Evolutionary conservation across 73 alveolate species (phyloP).

Genomic region (Uronychia binucleata): DNA sequence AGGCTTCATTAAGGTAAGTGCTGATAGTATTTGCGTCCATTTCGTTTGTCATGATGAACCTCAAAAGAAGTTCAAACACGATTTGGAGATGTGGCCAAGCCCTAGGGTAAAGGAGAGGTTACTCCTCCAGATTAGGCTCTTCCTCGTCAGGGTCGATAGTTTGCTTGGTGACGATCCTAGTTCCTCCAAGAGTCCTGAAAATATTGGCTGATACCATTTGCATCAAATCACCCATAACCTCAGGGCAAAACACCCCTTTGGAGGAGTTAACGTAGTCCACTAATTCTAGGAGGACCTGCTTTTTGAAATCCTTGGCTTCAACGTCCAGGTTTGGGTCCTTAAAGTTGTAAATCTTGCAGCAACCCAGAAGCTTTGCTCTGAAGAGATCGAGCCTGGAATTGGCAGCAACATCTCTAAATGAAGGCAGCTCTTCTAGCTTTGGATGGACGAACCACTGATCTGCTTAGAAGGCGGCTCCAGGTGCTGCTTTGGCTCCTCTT

Average conservation of each 20-base stretch:
- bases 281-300: slow-evolving; percentile 42
- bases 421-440: background rate
- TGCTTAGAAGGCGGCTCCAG: background rate
- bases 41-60: slow-evolving; percentile 67
- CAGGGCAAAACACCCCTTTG: slow-evolving; percentile 5
- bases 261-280: slow-evolving; percentile 46
- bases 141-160: slow-evolving; percentile 68
- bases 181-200: slow-evolving; percentile 63
- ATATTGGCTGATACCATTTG: slow-evolving; percentile 61
- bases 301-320: slow-evolving; percentile 42
- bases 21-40: slow-evolving; percentile 48
- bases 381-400: slow-evolving; percentile 13
- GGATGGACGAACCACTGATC: background rate
- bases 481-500: background rate
- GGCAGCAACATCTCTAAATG: background rate
- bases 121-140: slow-evolving; percentile 69
- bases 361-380: slow-evolving; percentile 24
- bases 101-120: background rate
- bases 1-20: slow-evolving; percentile 34
- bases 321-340: slow-evolving; percentile 38
- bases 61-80: slow-evolving; percentile 74
- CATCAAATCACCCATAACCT: slow-evolving; percentile 19
- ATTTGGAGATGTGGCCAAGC: slow-evolving; percentile 84
- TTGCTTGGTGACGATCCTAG: background rate
- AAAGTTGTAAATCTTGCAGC: slow-evolving; percentile 39